These are phyloP conservation scores for Globisporangium radiosum DNA, from an alignment of 352 stramenopile species.

Conservation along the genomic window DNA sequence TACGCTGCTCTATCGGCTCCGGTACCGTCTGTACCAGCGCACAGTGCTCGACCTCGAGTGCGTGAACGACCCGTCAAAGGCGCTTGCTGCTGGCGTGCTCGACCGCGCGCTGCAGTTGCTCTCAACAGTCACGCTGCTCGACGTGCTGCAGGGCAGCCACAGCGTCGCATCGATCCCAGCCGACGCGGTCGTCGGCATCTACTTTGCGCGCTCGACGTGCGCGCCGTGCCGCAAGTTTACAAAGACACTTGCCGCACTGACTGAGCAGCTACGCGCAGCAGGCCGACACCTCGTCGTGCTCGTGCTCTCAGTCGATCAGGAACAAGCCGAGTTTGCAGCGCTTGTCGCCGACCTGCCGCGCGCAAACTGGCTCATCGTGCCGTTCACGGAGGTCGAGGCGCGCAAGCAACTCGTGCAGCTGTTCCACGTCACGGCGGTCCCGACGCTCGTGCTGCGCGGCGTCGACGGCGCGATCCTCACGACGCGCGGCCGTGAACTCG, in stretches of 20 bases:
- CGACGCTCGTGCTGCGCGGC: slow-evolving; percentile 56
- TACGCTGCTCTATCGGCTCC: slow-evolving; percentile 55
- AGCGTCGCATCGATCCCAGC: slow-evolving; percentile 40
- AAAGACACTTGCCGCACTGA: slow-evolving; percentile 43
- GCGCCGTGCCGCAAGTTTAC: slow-evolving; percentile 44
- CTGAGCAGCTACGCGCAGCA: slow-evolving; percentile 26
- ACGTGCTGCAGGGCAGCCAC: slow-evolving; percentile 70
- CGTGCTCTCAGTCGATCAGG: slow-evolving; percentile 68
- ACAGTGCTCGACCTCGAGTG: slow-evolving; percentile 51
- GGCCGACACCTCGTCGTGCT: slow-evolving; percentile 63
- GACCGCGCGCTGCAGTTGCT: slow-evolving; percentile 54
- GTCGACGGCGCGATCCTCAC: slow-evolving; percentile 55
- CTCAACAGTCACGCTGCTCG: slow-evolving; percentile 53
- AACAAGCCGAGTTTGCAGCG: slow-evolving; percentile 43
- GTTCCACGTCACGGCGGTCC: slow-evolving; percentile 52
- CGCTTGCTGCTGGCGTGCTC: slow-evolving; percentile 33
- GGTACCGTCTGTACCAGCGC: slow-evolving; percentile 57
- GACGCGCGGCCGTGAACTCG: slow-evolving; percentile 58
- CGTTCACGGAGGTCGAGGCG: slow-evolving; percentile 63
- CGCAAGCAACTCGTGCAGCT: slow-evolving; percentile 63
- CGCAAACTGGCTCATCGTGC: slow-evolving; percentile 63
- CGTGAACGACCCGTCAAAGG: slow-evolving; percentile 46
- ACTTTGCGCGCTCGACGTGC: slow-evolving; percentile 54
- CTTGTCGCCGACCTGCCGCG: slow-evolving; percentile 48
- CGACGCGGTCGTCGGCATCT: slow-evolving; percentile 65